phyloP scores from a whole-genome alignment of 73 alveolate species.

The Paramecium octaurelia region DNA sequence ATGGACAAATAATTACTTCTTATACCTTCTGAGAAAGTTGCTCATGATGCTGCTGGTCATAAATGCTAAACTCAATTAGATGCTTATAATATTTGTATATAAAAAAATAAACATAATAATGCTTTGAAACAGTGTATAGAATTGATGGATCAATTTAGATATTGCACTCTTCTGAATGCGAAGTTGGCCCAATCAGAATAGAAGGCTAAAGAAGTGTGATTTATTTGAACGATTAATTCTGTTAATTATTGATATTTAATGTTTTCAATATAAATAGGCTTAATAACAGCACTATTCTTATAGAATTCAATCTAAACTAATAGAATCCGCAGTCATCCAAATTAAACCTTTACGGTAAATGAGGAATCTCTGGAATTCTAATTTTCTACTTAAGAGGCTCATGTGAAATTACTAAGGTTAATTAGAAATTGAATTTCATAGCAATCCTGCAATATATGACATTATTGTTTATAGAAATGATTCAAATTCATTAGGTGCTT shows the following conservation, averaged over 20 bases:
- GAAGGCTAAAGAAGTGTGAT: background rate
- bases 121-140: background rate
- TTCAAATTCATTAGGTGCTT: background rate
- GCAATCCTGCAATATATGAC: background rate
- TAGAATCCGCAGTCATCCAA: background rate
- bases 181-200: background rate
- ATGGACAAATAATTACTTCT: background rate
- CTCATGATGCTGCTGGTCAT: background rate
- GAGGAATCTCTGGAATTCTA: background rate
- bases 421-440: background rate
- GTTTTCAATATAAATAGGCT: background rate
- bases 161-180: background rate
- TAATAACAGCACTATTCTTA: background rate
- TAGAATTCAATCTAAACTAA: background rate
- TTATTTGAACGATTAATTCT: background rate
- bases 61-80: background rate
- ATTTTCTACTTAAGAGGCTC: background rate
- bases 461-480: background rate
- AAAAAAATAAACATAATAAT: background rate
- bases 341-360: background rate
- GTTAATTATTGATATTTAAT: background rate
- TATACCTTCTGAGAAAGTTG: background rate
- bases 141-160: background rate
- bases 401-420: background rate
- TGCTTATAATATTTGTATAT: background rate